These are phyloP conservation scores for Pyrenophora tritici-repentis DNA, from an alignment of 2,329 filamentous ascomycete species.

Conservation along the genomic window DNA sequence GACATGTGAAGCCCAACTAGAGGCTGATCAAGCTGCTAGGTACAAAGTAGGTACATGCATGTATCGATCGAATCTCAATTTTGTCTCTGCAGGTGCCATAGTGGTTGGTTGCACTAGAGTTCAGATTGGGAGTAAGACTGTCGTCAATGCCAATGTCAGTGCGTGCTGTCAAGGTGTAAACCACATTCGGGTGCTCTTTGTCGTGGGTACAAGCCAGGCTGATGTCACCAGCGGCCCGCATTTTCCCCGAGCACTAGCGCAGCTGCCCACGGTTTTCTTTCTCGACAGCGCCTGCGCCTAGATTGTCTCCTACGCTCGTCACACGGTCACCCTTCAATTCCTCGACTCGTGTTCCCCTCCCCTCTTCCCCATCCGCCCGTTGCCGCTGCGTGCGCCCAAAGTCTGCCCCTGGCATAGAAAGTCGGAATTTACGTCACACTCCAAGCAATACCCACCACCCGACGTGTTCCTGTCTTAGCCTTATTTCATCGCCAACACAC, in stretches of 20 bases:
- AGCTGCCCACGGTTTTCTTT: slow-evolving; percentile 28
- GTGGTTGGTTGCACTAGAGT: too few relatives aligned
- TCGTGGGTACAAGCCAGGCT: slow-evolving; percentile 1
- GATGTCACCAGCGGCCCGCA: slow-evolving; percentile 25
- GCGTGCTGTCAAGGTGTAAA: too few relatives aligned
- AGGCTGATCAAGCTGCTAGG: too few relatives aligned
- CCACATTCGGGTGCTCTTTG: too few relatives aligned
- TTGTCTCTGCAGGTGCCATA: too few relatives aligned
- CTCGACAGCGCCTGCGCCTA: slow-evolving; percentile 9
- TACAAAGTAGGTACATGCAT: too few relatives aligned
- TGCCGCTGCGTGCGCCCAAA: slow-evolving; percentile 40
- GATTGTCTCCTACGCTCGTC: slow-evolving; percentile 19
- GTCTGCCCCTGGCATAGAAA: slow-evolving; percentile 33
- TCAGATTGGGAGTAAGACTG: too few relatives aligned
- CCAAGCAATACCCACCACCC: slow-evolving; percentile 20
- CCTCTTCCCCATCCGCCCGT: slow-evolving; percentile 23
- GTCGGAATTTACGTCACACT: slow-evolving; percentile 36
- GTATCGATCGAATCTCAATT: too few relatives aligned
- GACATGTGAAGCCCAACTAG: too few relatives aligned
- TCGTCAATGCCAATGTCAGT: too few relatives aligned
- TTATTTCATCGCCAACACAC: slow-evolving; percentile 34
- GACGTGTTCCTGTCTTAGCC: slow-evolving; percentile 41
- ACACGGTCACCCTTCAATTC: slow-evolving; percentile 33
- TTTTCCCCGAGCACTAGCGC: slow-evolving; percentile 30
- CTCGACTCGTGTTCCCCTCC: slow-evolving; percentile 20